A percentile compares a stretch with the other conserved stretches of the same genome.
Conservation (phyloP, 2,329 filamentous ascomycete genomes). For the Apiospora rasikravindrae region DNA sequence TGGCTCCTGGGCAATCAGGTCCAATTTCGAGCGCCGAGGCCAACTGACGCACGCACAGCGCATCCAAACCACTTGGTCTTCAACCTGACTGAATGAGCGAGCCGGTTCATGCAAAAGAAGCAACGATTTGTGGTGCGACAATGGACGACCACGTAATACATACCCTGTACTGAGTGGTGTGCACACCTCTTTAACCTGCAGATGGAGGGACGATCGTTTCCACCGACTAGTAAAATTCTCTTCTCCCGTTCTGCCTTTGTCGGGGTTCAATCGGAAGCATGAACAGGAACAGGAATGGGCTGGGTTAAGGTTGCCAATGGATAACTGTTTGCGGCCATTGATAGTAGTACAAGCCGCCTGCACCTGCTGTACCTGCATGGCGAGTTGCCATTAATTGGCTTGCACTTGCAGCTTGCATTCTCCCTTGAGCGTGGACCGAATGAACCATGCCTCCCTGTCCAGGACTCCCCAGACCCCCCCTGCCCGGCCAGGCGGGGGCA, state of each 20-base stretch:
- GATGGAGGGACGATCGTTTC: constrained; percentile 4
- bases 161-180: background rate
- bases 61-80: constrained; percentile 9
- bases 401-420: constrained; percentile 11
- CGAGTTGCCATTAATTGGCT: background rate
- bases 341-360: background rate
- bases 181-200: background rate
- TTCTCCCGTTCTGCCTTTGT: background rate
- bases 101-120: constrained; percentile 11
- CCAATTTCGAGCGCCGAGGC: background rate
- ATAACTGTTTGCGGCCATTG: constrained; percentile 2
- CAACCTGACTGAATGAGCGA: background rate
- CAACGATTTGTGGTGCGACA: constrained; percentile 16
- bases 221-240: background rate
- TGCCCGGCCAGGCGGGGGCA: background rate
- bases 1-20: constrained; percentile 3
- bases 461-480: no score
- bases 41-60: constrained; percentile 1
- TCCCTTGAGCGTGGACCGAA: constrained; percentile 8
- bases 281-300: background rate
- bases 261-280: background rate
- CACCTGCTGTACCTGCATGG: background rate
- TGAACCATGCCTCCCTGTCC: no score
- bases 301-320: background rate
- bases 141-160: constrained; percentile 6